Evolutionary conservation across 139 green algal genomes (phyloP).

Genomic region (Auxenochlorella pyrenoidosa): DNA sequence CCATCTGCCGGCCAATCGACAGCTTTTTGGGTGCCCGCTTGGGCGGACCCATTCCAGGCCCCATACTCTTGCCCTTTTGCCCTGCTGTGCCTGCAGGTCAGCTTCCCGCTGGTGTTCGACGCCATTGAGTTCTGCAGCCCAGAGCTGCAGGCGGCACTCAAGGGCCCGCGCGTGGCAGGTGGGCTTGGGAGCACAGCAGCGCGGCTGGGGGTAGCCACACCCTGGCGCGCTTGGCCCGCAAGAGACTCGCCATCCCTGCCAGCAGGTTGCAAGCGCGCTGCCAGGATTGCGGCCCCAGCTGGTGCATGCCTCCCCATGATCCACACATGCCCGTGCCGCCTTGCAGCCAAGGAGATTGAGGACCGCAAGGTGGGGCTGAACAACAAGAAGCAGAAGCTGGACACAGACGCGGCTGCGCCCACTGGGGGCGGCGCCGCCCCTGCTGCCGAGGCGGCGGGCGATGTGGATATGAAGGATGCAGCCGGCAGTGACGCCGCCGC

Average conservation of each 20-base stretch:
- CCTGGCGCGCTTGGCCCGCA: too few species aligned
- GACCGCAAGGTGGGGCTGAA: constrained; percentile 44
- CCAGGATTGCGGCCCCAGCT: too few species aligned
- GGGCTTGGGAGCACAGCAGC: neutral
- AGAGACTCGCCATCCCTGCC: too few species aligned
- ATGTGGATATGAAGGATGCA: constrained; percentile 75
- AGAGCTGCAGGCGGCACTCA: constrained; percentile 86
- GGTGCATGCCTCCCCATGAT: neutral
- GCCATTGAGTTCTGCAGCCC: constrained; percentile 92
- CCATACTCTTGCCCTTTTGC: neutral
- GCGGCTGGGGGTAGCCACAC: too few species aligned
- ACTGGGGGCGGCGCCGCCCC: neutral
- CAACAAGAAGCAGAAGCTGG: constrained; percentile 56
- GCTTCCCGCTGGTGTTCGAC: constrained; percentile 91
- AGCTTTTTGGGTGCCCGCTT: neutral
- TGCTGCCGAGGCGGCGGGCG: constrained; percentile 25
- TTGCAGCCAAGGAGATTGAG: constrained; percentile 55
- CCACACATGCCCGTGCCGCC: neutral
- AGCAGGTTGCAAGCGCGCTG: too few species aligned
- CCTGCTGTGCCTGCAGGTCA: constrained; percentile 66
- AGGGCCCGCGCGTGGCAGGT: constrained; percentile 68
- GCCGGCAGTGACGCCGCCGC: neutral
- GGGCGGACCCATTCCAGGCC: too few species aligned
- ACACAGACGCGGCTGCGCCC: constrained; percentile 22
- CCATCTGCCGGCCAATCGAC: too few species aligned